A percentile compares a stretch with the other conserved stretches of the same genome.
These are phyloP conservation scores for Arthrobotrys sphaeroides DNA, from an alignment of 2,329 filamentous ascomycete species.

Conservation along the genomic window DNA sequence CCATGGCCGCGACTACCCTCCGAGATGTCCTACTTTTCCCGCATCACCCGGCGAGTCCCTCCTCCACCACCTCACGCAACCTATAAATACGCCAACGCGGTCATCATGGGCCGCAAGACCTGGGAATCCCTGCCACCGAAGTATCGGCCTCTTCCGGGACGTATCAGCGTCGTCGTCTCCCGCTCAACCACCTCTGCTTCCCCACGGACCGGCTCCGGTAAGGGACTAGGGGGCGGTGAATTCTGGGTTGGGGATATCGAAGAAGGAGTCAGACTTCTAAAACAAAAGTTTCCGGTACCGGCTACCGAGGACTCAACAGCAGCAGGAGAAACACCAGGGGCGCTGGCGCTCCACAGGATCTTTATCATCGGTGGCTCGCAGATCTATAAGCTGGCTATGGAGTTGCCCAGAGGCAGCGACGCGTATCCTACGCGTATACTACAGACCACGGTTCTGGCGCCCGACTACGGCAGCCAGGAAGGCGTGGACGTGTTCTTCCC, in stretches of 20 bases:
- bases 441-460: conserved; percentile 74
- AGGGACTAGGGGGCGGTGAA: conserved; percentile 23
- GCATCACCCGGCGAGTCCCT: conserved; percentile 77
- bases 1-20: conserved; percentile 89
- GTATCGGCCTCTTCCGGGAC: conserved; percentile 80
- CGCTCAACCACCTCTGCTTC: conserved; percentile 60
- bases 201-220: conserved; percentile 57
- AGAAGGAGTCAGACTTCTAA: conserved; percentile 59
- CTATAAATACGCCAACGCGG: conserved; percentile 69
- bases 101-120: conserved; percentile 97
- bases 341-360: conserved; percentile 66
- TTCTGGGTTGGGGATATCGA: conserved; percentile 30
- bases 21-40: conserved; percentile 95
- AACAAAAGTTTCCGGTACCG: conserved; percentile 67
- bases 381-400: conserved; percentile 79
- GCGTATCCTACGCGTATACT: conserved; percentile 66
- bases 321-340: conserved; percentile 59
- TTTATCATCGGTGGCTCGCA: conserved; percentile 92
- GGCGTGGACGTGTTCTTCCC: conserved; percentile 74
- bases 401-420: conserved; percentile 62
- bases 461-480: conserved; percentile 69
- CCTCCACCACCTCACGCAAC: conserved; percentile 55
- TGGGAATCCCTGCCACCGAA: conserved; percentile 86
- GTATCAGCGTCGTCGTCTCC: conserved; percentile 84
- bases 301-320: conserved; percentile 64